These are phyloP conservation scores for Myriosclerotinia duriaeana DNA, from an alignment of 2,329 filamentous ascomycete species.

Conservation along the genomic window DNA sequence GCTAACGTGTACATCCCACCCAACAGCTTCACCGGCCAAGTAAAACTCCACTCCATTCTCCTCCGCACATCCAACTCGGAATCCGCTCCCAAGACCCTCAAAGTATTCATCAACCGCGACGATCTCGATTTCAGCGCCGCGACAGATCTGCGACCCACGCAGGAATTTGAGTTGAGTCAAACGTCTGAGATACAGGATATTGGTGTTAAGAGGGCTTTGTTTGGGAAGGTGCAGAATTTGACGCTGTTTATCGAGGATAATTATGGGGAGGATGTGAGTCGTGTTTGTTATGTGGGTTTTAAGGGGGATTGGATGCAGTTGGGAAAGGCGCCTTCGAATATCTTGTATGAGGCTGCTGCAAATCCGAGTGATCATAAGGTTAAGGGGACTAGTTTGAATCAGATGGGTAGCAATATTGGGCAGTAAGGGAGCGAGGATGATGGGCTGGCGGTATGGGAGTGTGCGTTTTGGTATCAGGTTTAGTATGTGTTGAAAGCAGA, in stretches of 20 bases:
- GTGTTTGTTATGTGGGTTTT: constrained; percentile 83
- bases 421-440: constrained; percentile 31
- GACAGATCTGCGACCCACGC: constrained; percentile 67
- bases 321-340: constrained; percentile 77
- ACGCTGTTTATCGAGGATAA: constrained; percentile 91
- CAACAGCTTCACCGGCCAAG: constrained; percentile 81
- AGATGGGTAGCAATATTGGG: constrained; percentile 57
- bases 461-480: not conserved
- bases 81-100: constrained; percentile 77
- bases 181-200: constrained; percentile 84
- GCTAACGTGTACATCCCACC: constrained; percentile 2
- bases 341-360: constrained; percentile 90
- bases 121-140: constrained; percentile 82
- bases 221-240: constrained; percentile 80
- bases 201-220: constrained; percentile 81
- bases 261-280: constrained; percentile 75
- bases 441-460: not conserved
- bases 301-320: constrained; percentile 91
- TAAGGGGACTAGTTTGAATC: constrained; percentile 55
- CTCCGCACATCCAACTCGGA: constrained; percentile 72
- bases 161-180: constrained; percentile 74
- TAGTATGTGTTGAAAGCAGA: not conserved
- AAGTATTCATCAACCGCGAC: constrained; percentile 82
- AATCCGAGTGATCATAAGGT: constrained; percentile 84
- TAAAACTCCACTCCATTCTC: constrained; percentile 87